Evolutionary conservation across 257 asterid genomes (phyloP).

Genomic region (Voacanga thouarsii): DNA sequence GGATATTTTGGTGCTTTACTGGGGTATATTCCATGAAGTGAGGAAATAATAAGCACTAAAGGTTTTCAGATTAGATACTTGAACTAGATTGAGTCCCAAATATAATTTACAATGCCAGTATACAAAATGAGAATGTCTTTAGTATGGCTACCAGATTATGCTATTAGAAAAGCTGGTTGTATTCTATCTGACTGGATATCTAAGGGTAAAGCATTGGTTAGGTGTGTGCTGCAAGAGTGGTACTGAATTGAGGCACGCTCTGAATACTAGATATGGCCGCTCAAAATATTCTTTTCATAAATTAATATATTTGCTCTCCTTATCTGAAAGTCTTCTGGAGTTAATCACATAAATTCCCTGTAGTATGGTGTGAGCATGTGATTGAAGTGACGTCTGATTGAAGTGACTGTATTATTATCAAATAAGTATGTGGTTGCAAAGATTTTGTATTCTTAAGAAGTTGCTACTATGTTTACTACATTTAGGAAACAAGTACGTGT

Average conservation of each 20-base stretch:
- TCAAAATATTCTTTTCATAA: not conserved
- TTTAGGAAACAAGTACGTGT: not conserved
- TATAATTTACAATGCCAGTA: not conserved
- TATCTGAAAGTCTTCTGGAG: not conserved
- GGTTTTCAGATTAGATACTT: not conserved
- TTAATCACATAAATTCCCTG: not conserved
- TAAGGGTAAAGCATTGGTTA: not conserved
- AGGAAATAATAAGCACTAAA: not conserved
- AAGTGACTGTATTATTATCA: not conserved
- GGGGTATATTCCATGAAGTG: not conserved
- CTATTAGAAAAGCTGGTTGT: not conserved
- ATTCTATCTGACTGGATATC: not conserved
- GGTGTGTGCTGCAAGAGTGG: not conserved
- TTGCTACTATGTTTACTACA: not conserved
- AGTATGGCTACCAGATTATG: not conserved
- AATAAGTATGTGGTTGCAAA: not conserved
- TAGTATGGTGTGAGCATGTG: not conserved
- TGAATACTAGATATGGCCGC: not conserved
- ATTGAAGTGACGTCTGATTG: slow-evolving; percentile 8
- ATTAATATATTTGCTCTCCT: not conserved
- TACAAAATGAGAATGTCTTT: not conserved
- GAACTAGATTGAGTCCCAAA: not conserved
- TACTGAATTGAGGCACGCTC: not conserved
- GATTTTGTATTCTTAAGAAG: not conserved
- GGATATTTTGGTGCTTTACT: not conserved